Percentiles rank a stretch among this genome's conserved stretches.
phyloP scores from a whole-genome alignment of 179 eudicot species.

The Silene noctiflora region DNA sequence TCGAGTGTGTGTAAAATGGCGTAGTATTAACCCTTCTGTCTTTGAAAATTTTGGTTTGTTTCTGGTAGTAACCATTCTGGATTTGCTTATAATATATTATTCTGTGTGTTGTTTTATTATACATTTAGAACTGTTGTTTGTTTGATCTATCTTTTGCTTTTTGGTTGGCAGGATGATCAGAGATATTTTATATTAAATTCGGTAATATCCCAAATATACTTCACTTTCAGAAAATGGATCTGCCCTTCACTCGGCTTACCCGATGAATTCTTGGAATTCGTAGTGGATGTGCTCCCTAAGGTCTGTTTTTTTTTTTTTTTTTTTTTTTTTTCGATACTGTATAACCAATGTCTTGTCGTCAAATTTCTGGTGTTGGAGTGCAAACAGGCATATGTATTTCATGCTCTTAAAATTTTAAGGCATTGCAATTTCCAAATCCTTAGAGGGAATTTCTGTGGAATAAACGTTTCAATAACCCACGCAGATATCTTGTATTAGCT shows the following conservation, averaged over 20 bases:
- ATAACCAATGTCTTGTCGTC: background rate
- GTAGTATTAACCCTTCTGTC: background rate
- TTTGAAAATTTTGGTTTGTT: background rate
- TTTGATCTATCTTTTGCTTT: conserved; percentile 21
- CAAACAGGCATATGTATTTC: background rate
- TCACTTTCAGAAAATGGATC: conserved; percentile 50
- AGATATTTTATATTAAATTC: conserved; percentile 62
- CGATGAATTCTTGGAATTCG: conserved; percentile 57
- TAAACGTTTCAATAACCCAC: background rate
- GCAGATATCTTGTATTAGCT: background rate
- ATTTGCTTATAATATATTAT: background rate
- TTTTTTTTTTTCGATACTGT: conserved; percentile 1
- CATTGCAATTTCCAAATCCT: background rate
- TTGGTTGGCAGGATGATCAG: conserved; percentile 58
- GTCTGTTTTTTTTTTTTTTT: conserved; percentile 50
- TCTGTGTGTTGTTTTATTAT: background rate
- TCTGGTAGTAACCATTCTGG: background rate
- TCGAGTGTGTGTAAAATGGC: background rate
- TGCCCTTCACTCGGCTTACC: conserved; percentile 42
- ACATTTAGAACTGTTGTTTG: background rate
- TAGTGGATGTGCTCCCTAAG: conserved; percentile 55
- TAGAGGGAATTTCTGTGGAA: background rate
- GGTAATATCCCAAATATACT: conserved; percentile 53
- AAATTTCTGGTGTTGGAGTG: background rate
- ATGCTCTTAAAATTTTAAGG: background rate